These are phyloP conservation scores for Trichaptum fuscoviolaceum DNA, from an alignment of 768 basidiomycete genomes.

Conservation along the genomic window DNA sequence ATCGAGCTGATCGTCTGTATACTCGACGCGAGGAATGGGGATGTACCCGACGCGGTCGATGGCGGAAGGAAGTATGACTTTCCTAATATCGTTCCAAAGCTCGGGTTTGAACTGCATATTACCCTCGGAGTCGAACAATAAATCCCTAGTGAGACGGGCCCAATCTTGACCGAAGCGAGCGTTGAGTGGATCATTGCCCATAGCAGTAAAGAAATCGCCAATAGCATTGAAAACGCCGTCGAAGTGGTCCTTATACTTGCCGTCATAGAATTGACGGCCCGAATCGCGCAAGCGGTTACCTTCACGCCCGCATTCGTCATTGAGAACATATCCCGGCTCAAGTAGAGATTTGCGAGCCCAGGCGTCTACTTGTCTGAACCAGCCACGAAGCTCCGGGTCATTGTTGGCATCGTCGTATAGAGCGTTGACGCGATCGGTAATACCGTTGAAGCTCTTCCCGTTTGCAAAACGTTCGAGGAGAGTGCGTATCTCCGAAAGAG, in stretches of 20 bases:
- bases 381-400: slow-evolving; percentile 69
- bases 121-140: slow-evolving; percentile 81
- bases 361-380: slow-evolving; percentile 60
- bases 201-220: slow-evolving; percentile 75
- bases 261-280: slow-evolving; percentile 75
- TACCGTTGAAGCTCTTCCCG: slow-evolving; percentile 54
- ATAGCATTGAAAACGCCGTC: slow-evolving; percentile 70
- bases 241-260: slow-evolving; percentile 70
- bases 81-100: slow-evolving; percentile 84
- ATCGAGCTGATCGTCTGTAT: slow-evolving; percentile 81
- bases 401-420: slow-evolving; percentile 70
- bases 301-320: slow-evolving; percentile 64
- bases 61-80: slow-evolving; percentile 73
- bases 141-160: slow-evolving; percentile 72
- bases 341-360: slow-evolving; percentile 73
- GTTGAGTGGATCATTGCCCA: slow-evolving; percentile 84
- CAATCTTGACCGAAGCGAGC: slow-evolving; percentile 77
- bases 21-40: slow-evolving; percentile 92
- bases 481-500: slow-evolving; percentile 62
- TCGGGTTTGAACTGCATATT: slow-evolving; percentile 83
- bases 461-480: slow-evolving; percentile 92
- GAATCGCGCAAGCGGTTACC: slow-evolving; percentile 59
- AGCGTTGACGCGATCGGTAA: slow-evolving; percentile 65
- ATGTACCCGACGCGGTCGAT: slow-evolving; percentile 77
- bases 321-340: slow-evolving; percentile 82